Percentiles rank a stretch among this genome's conserved stretches.
phyloP scores from a whole-genome alignment of 257 asterid species.

The Nicotiana obtusifolia region DNA sequence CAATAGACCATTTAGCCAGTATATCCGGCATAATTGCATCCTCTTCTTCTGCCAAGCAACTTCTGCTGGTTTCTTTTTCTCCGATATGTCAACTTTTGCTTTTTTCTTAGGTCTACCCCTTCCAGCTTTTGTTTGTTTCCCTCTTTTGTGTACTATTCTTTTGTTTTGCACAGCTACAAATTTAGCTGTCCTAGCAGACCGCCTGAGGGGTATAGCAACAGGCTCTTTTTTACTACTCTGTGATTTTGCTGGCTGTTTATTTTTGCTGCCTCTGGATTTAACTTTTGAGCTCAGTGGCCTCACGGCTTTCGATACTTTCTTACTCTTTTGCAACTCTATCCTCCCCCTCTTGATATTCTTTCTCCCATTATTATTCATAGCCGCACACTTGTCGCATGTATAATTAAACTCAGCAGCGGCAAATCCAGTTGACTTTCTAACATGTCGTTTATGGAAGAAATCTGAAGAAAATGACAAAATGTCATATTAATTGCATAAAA shows the following conservation, averaged over 20 bases:
- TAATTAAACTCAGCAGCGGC: constrained; percentile 32
- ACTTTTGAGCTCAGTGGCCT: constrained; percentile 32
- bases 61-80: constrained; percentile 28
- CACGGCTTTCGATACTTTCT: constrained; percentile 37
- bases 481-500: not conserved
- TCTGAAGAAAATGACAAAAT: constrained; percentile 42
- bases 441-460: constrained; percentile 68
- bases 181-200: constrained; percentile 76
- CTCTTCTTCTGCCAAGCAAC: constrained; percentile 53
- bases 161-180: constrained; percentile 43
- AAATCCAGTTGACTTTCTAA: constrained; percentile 49
- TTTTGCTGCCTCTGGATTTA: constrained; percentile 37
- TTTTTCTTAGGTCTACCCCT: constrained; percentile 37
- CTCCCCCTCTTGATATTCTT: constrained; percentile 30
- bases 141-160: constrained; percentile 23
- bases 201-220: constrained; percentile 63
- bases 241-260: constrained; percentile 33
- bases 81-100: constrained; percentile 13
- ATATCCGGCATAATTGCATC: constrained; percentile 41
- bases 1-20: constrained; percentile 79
- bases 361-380: constrained; percentile 30
- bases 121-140: constrained; percentile 35
- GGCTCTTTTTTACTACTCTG: constrained; percentile 35
- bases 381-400: constrained; percentile 65
- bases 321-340: constrained; percentile 22